phyloP scores from a whole-genome alignment of 306 rosid genomes.

The Crotalaria pallida region DNA sequence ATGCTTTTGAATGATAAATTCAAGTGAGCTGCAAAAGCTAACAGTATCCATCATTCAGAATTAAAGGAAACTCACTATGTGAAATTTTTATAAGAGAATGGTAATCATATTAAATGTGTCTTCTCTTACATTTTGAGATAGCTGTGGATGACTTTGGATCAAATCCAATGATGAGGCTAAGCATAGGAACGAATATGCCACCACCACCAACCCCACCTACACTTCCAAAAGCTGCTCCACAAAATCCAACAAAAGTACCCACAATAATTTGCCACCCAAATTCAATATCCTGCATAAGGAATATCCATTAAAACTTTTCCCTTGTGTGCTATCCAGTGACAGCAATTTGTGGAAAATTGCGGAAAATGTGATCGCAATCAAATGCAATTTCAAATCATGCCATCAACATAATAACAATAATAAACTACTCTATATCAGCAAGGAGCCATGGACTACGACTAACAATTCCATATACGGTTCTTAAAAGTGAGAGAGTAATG shows the following conservation, averaged over 20 bases:
- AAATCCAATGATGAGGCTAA: conserved; percentile 73
- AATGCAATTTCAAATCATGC: too few relatives aligned
- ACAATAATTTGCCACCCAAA: conserved; percentile 78
- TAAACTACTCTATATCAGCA: neutral
- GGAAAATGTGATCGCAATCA: too few relatives aligned
- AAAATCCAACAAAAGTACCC: conserved; percentile 69
- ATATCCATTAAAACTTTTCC: neutral
- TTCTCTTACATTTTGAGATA: conserved; percentile 76
- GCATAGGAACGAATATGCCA: conserved; percentile 97
- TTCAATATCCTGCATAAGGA: conserved; percentile 57
- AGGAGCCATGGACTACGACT: too few relatives aligned
- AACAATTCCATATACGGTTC: too few relatives aligned
- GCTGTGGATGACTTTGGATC: conserved; percentile 95
- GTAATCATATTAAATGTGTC: neutral
- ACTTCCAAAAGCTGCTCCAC: conserved; percentile 92
- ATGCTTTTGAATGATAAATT: neutral
- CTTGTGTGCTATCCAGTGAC: neutral
- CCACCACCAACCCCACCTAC: conserved; percentile 99
- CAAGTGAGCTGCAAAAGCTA: neutral
- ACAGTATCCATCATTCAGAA: neutral
- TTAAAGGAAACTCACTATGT: neutral
- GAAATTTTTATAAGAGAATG: neutral
- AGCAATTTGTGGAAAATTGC: too few relatives aligned
- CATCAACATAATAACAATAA: neutral
- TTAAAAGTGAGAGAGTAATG: too few relatives aligned